A percentile compares a stretch with the other conserved stretches of the same genome.
Evolutionary conservation across 768 basidiomycete species (phyloP).

Genomic region (Pisolithus orientalis): DNA sequence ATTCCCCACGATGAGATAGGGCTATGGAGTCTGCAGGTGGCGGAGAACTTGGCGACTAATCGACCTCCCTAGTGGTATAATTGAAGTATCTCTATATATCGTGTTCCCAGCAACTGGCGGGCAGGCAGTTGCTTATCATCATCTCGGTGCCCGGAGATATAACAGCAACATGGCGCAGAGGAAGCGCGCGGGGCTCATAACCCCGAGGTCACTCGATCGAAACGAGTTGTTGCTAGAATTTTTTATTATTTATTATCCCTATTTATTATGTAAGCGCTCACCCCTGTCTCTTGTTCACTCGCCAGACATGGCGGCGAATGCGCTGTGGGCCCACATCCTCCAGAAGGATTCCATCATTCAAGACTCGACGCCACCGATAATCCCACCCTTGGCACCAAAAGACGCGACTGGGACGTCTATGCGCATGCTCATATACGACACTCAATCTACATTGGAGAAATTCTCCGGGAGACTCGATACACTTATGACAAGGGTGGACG

Average conservation of each 20-base stretch:
- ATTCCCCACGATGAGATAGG: constrained; percentile 63
- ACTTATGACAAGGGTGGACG: constrained; percentile 45
- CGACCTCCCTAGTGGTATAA: constrained; percentile 9
- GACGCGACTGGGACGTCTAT: constrained; percentile 68
- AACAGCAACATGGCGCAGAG: constrained; percentile 42
- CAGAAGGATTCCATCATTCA: constrained; percentile 33
- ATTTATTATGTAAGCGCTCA: background rate
- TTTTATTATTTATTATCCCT: background rate
- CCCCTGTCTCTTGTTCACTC: too few relatives aligned
- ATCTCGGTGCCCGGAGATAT: background rate
- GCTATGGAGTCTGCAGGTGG: constrained; percentile 34
- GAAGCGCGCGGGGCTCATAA: constrained; percentile 46
- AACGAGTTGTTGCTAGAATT: constrained; percentile 35
- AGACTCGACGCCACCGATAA: constrained; percentile 14
- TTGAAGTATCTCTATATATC: too few relatives aligned
- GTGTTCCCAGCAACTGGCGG: background rate
- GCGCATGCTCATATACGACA: constrained; percentile 68
- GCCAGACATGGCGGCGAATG: constrained; percentile 12
- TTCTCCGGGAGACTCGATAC: constrained; percentile 53
- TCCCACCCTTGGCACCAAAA: constrained; percentile 39
- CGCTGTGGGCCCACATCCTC: constrained; percentile 52
- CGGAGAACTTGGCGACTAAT: constrained; percentile 31
- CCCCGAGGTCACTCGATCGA: constrained; percentile 45
- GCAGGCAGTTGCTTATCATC: background rate
- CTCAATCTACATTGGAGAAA: constrained; percentile 62